A percentile compares a stretch with the other conserved stretches of the same genome.
phyloP scores from a whole-genome alignment of 805 yeast genomes.

The Zygosaccharomyces siamensis region DNA sequence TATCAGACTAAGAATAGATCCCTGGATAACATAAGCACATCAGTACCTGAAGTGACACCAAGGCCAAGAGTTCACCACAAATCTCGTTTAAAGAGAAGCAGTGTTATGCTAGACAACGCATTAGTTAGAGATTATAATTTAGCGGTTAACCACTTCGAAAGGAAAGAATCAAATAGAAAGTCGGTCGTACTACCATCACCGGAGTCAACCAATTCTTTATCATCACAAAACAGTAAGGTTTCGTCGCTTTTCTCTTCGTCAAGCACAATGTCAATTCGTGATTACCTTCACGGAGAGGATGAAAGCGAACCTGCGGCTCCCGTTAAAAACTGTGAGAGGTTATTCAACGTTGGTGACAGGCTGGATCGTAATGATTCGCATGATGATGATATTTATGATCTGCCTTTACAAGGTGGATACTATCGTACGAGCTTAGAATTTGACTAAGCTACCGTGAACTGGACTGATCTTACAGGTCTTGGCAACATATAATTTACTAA shows the following conservation, averaged over 20 bases:
- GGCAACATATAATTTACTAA: no score
- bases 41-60: neutral
- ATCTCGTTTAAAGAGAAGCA: constrained; percentile 24
- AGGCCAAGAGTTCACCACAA: constrained; percentile 7
- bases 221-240: constrained; percentile 11
- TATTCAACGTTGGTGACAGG: neutral
- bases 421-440: constrained; percentile 2
- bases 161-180: constrained; percentile 2
- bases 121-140: constrained; percentile 28
- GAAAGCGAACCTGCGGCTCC: neutral
- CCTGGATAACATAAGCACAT: constrained; percentile 5
- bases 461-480: neutral
- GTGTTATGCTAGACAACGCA: constrained; percentile 26
- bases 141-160: constrained; percentile 21
- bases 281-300: constrained; percentile 23
- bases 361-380: neutral
- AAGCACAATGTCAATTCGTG: constrained; percentile 23
- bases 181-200: constrained; percentile 7
- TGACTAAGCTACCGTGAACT: neutral
- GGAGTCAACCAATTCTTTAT: constrained; percentile 9
- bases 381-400: constrained; percentile 2
- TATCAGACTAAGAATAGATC: constrained; percentile 14
- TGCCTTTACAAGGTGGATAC: neutral
- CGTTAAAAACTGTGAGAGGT: neutral
- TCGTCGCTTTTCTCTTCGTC: constrained; percentile 22